A percentile compares a stretch with the other conserved stretches of the same genome.
Evolutionary conservation across 2,329 filamentous ascomycete species (phyloP).

Genomic region (Colletotrichum truncatum): DNA sequence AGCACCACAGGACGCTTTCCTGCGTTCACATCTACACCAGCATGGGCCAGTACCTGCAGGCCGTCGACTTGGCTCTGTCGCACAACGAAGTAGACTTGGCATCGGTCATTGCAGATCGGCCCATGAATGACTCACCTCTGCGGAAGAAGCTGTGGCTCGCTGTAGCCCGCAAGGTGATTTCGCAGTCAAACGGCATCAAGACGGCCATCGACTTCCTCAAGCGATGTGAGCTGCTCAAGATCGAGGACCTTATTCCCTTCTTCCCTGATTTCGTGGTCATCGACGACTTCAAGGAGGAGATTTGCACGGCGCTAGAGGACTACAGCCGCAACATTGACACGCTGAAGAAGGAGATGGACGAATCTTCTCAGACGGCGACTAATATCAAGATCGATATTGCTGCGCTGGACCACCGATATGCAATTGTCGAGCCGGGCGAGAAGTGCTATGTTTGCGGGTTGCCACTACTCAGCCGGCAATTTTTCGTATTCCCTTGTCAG

Average conservation of each 20-base stretch:
- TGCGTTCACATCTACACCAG: slow-evolving; percentile 97
- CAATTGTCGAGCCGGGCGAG: slow-evolving; percentile 96
- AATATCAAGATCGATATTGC: slow-evolving; percentile 93
- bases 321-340: slow-evolving; percentile 91
- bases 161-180: slow-evolving; percentile 93
- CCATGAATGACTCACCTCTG: slow-evolving; percentile 79
- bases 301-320: slow-evolving; percentile 91
- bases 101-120: slow-evolving; percentile 86
- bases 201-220: slow-evolving; percentile 93
- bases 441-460: slow-evolving; percentile 89
- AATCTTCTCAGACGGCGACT: slow-evolving; percentile 85
- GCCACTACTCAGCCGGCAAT: slow-evolving; percentile 88
- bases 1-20: slow-evolving; percentile 90
- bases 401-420: slow-evolving; percentile 86
- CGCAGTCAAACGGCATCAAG: slow-evolving; percentile 86
- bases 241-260: slow-evolving; percentile 97
- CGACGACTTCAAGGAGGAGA: slow-evolving; percentile 99
- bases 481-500: slow-evolving; percentile 98
- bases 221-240: slow-evolving; percentile 88
- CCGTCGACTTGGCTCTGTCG: slow-evolving; percentile 90
- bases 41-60: slow-evolving; percentile 94
- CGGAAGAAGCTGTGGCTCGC: slow-evolving; percentile 96
- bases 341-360: slow-evolving; percentile 94
- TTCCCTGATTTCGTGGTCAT: slow-evolving; percentile 99
- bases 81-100: slow-evolving; percentile 92